These are phyloP conservation scores for Pseudocercospora macadamiae DNA, from an alignment of 2,329 filamentous ascomycete genomes.

Conservation along the genomic window DNA sequence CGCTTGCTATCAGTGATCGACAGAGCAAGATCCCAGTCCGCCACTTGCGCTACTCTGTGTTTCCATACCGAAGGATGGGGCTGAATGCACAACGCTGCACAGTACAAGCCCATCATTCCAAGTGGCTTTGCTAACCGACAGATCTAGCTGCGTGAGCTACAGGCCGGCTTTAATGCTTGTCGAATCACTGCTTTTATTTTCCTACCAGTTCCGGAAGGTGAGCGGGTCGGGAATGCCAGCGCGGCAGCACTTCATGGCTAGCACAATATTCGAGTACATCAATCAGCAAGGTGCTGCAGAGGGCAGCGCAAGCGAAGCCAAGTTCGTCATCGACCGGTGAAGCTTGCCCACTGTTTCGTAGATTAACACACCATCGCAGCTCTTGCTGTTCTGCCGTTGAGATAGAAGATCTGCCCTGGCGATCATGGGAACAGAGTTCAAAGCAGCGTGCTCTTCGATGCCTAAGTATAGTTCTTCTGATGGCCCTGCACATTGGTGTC, in stretches of 20 bases:
- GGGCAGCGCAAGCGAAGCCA: not conserved
- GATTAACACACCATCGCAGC: not conserved
- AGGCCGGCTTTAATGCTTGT: not conserved
- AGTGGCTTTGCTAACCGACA: not conserved
- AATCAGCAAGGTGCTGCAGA: not conserved
- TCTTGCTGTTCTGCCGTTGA: not conserved
- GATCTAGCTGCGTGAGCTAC: not conserved
- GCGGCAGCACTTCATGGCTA: not conserved
- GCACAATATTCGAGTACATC: not conserved
- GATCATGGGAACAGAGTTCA: not conserved
- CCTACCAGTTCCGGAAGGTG: not conserved
- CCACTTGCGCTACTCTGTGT: not conserved
- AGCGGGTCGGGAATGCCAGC: not conserved
- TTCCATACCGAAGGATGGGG: not conserved
- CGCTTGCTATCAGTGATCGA: not conserved
- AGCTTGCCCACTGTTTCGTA: not conserved
- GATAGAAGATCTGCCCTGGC: not conserved
- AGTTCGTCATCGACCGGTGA: not conserved
- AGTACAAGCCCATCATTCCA: not conserved
- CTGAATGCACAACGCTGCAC: not conserved
- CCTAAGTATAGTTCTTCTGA: not conserved
- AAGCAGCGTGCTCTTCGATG: not conserved
- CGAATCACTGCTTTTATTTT: not conserved
- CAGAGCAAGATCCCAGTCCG: not conserved
- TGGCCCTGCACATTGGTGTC: not conserved